Evolutionary conservation across 805 yeast genomes (phyloP).

Genomic region (Pichia thaimueangensis): DNA sequence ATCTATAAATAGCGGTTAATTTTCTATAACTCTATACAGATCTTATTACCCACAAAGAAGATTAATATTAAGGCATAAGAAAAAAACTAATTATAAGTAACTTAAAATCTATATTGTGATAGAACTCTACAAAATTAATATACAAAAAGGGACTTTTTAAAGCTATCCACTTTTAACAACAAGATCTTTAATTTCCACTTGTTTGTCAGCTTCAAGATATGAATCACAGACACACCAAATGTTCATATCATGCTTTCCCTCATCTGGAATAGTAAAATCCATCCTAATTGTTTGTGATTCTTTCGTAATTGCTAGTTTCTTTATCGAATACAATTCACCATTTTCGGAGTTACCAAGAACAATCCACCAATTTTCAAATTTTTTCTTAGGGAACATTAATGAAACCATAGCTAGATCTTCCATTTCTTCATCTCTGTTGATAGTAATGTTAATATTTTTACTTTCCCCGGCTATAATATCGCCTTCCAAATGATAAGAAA

Average conservation of each 20-base stretch:
- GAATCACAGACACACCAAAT: slow-evolving; percentile 90
- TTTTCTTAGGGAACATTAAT: slow-evolving; percentile 51
- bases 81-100: too few relatives aligned
- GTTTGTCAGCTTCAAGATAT: slow-evolving; percentile 89
- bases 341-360: slow-evolving; percentile 63
- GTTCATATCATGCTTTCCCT: slow-evolving; percentile 57
- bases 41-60: too few relatives aligned
- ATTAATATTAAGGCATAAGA: too few relatives aligned
- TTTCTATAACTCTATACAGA: too few relatives aligned
- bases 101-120: too few relatives aligned
- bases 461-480: slow-evolving; percentile 40
- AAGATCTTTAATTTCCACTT: slow-evolving; percentile 36
- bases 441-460: slow-evolving; percentile 38
- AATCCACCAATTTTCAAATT: slow-evolving; percentile 80
- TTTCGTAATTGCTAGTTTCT: slow-evolving; percentile 49
- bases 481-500: slow-evolving; percentile 45
- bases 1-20: too few relatives aligned
- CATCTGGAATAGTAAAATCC: slow-evolving; percentile 48
- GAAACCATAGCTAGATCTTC: slow-evolving; percentile 54
- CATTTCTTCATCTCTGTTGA: slow-evolving; percentile 73
- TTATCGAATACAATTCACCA: slow-evolving; percentile 65
- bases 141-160: neutral
- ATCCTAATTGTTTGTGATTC: slow-evolving; percentile 48
- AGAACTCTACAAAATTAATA: neutral
- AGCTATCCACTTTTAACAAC: neutral